Base-by-base conservation (phyloP, 495 filamentous ascomycete genomes). In the Penicillium mononematosum region DNA sequence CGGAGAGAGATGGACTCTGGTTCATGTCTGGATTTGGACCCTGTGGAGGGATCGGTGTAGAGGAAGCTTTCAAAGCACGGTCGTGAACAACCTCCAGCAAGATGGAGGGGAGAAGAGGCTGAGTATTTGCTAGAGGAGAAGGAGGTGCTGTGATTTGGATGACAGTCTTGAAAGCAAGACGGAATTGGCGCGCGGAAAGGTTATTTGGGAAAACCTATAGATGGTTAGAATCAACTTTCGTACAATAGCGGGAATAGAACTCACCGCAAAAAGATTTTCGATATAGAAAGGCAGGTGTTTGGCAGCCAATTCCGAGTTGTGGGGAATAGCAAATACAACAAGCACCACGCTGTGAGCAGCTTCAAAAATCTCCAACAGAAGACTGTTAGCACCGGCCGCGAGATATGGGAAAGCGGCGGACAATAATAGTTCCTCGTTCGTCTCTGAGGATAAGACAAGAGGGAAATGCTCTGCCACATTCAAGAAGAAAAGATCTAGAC, bases 401-500 rank as follows among this genome's bases (percentile, higher is more conserved):
- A 98, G 83, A 69, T 98, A 96, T 5, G 89, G 84, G 9, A 82
- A 81, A 20, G 89, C 88, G 4, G 89, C 85, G 14, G 84, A 78
- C 41, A 96, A 74, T 29, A 96, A 81, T 2, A 96, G 75, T 12
- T 86, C 77, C 60, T 96, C 90, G 64, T 83, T 88, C 19, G 80
- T 77, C 9, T 76, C 65, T 2, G 87, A 79, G 0, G 88, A 73
- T 8, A 98, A 72, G 19, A 85, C 72, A 19, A 90, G 72, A 0
- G 89, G 87, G 65, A 98, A 88, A 64, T 96, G 90, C 66, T 98
- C 94, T 12, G 87, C 83, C 2, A 84, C 85, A 67, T 96, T 96
- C 43, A 98, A 82, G 72, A 96, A 98, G 79, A 88, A 98, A 50
- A 96, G 84, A 70, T 96, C 89, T 11, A 91, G 76, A 59, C 83